A percentile compares a stretch with the other conserved stretches of the same genome.
Evolutionary conservation across 495 filamentous ascomycete species (phyloP).

Genomic region (Penicillium bialowiezense): DNA sequence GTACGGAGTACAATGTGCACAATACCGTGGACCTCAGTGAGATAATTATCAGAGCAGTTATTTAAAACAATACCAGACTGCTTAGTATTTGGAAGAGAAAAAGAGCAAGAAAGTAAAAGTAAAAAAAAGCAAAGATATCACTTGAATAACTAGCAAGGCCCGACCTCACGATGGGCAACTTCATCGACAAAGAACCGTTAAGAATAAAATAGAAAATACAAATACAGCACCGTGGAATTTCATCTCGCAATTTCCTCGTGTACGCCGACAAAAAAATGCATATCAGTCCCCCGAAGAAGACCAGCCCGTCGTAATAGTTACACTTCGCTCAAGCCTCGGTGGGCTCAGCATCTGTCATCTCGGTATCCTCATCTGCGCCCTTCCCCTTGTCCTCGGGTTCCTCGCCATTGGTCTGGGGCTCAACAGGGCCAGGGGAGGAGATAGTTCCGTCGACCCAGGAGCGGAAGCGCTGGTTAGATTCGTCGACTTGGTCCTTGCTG

Average conservation of each 20-base stretch:
- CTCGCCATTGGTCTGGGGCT: neutral
- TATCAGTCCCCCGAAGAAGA: neutral
- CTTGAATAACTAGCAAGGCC: neutral
- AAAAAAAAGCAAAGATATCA: too few relatives aligned
- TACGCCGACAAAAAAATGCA: constrained; percentile 23
- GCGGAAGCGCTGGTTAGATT: constrained; percentile 60
- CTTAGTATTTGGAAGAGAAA: too few relatives aligned
- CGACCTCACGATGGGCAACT: neutral
- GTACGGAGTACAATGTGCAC: too few relatives aligned
- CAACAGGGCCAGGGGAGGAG: constrained; percentile 14
- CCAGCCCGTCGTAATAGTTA: constrained; percentile 1
- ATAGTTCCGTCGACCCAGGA: constrained; percentile 40
- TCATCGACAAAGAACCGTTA: neutral
- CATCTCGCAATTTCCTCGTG: constrained; percentile 26
- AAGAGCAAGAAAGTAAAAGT: too few relatives aligned
- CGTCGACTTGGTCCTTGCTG: constrained; percentile 68
- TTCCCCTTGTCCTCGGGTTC: too few relatives aligned
- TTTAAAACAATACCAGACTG: too few relatives aligned
- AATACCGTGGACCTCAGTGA: too few relatives aligned
- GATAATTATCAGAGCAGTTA: too few relatives aligned
- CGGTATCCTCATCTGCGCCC: constrained; percentile 25
- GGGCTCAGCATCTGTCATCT: constrained; percentile 38
- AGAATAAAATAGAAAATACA: constrained; percentile 13
- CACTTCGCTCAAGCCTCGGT: constrained; percentile 1
- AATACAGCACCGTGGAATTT: constrained; percentile 9